phyloP scores from a whole-genome alignment of 169 alveolate genomes.

The Plasmodium malariae region DNA sequence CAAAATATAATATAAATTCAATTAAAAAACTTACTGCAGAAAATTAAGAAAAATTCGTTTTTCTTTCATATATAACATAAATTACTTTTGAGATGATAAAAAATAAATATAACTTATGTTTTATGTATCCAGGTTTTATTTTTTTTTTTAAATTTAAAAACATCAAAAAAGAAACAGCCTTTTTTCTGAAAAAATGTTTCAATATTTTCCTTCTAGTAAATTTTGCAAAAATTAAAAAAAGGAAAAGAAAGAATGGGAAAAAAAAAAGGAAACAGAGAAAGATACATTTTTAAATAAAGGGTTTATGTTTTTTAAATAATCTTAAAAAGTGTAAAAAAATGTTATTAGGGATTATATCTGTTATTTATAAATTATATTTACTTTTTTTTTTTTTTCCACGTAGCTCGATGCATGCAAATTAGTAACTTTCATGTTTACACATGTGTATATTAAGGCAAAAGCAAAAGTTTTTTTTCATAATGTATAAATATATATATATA shows the following conservation, averaged over 20 bases:
- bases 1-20: not conserved
- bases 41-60: not conserved
- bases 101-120: not conserved
- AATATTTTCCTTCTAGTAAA: not conserved
- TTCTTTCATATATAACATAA: not conserved
- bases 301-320: not conserved
- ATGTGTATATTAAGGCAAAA: not conserved
- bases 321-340: not conserved
- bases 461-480: not conserved
- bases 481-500: not conserved
- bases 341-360: not conserved
- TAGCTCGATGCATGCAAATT: conserved; percentile 70
- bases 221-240: too few relatives aligned
- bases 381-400: conserved; percentile 32
- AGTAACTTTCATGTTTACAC: too few relatives aligned
- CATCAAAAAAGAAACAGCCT: not conserved
- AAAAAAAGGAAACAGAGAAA: not conserved
- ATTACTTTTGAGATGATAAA: not conserved
- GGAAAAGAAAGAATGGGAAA: too few relatives aligned
- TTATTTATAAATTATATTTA: not conserved
- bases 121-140: too few relatives aligned
- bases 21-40: not conserved
- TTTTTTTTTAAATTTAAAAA: too few relatives aligned
- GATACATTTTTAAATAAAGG: not conserved
- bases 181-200: not conserved